These are phyloP conservation scores for Aspergillus pseudotamarii DNA, from an alignment of 2,329 filamentous ascomycete species.

Conservation along the genomic window DNA sequence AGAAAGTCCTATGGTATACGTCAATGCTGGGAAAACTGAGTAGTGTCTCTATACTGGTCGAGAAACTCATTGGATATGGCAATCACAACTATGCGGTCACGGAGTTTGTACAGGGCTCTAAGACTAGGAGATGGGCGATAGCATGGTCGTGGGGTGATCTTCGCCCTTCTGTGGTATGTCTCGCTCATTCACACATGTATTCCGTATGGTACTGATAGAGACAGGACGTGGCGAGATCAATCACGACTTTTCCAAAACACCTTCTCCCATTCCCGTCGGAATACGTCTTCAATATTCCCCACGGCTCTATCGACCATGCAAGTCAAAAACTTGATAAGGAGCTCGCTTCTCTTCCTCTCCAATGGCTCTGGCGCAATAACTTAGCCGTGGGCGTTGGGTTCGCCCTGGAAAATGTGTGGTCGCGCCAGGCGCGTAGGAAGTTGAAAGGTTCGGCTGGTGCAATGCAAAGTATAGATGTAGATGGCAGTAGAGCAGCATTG, in stretches of 20 bases:
- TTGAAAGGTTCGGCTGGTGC: constrained; percentile 32
- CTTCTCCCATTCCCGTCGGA: constrained; percentile 57
- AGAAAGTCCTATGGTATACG: constrained; percentile 81
- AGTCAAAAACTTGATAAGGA: constrained; percentile 49
- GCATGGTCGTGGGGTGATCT: constrained; percentile 79
- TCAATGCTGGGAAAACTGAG: constrained; percentile 87
- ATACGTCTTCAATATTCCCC: constrained; percentile 46
- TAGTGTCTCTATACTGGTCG: constrained; percentile 63
- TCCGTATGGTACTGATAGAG: constrained; percentile 8
- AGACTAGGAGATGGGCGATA: constrained; percentile 82
- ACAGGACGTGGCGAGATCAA: constrained; percentile 39
- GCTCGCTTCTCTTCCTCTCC: constrained; percentile 60
- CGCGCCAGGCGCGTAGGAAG: constrained; percentile 69
- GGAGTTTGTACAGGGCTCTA: constrained; percentile 74
- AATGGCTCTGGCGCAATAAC: constrained; percentile 65
- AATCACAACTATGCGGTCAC: constrained; percentile 82
- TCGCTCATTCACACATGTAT: neutral
- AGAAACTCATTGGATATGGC: constrained; percentile 56
- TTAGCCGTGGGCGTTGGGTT: constrained; percentile 62
- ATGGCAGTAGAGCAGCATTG: constrained; percentile 49
- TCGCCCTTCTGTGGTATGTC: constrained; percentile 61
- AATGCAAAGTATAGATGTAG: constrained; percentile 35
- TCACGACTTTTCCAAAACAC: constrained; percentile 52
- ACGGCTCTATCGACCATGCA: constrained; percentile 32
- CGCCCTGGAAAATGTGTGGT: constrained; percentile 73